These are phyloP conservation scores for Phylloporus scabripes DNA, from an alignment of 768 basidiomycete species.

Conservation along the genomic window DNA sequence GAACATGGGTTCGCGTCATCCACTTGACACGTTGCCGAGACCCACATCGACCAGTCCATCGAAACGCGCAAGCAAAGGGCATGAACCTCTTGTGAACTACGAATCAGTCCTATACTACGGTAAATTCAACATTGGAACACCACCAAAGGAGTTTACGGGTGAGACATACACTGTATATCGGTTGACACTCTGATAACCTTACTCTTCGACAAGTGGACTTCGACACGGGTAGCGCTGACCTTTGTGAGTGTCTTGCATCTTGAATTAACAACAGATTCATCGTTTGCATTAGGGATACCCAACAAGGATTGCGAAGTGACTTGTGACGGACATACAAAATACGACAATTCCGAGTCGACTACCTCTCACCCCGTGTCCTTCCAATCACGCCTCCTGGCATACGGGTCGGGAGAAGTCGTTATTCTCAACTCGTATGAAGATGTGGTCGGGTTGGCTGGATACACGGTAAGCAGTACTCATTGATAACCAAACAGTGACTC, in stretches of 20 bases:
- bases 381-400: slow-evolving; percentile 26
- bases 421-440: slow-evolving; percentile 33
- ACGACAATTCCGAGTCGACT: slow-evolving; percentile 20
- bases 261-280: not conserved
- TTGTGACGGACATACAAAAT: slow-evolving; percentile 28
- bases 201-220: slow-evolving; percentile 34
- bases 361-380: slow-evolving; percentile 15
- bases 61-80: slow-evolving; percentile 16
- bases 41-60: not conserved
- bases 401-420: slow-evolving; percentile 34
- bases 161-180: not conserved
- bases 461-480: slow-evolving; percentile 20
- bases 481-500: not conserved
- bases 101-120: slow-evolving; percentile 36
- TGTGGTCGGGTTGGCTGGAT: slow-evolving; percentile 31
- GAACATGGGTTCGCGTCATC: slow-evolving; percentile 38
- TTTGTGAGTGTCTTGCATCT: slow-evolving; percentile 17
- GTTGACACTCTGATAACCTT: not conserved
- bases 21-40: slow-evolving; percentile 13
- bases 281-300: slow-evolving; percentile 30
- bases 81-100: slow-evolving; percentile 28
- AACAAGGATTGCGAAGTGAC: slow-evolving; percentile 9
- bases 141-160: slow-evolving; percentile 37
- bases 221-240: slow-evolving; percentile 48
- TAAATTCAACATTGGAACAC: slow-evolving; percentile 41